Conservation (phyloP, 2,329 filamentous ascomycete species). For the Ophiocordyceps camponoti-floridani region DNA sequence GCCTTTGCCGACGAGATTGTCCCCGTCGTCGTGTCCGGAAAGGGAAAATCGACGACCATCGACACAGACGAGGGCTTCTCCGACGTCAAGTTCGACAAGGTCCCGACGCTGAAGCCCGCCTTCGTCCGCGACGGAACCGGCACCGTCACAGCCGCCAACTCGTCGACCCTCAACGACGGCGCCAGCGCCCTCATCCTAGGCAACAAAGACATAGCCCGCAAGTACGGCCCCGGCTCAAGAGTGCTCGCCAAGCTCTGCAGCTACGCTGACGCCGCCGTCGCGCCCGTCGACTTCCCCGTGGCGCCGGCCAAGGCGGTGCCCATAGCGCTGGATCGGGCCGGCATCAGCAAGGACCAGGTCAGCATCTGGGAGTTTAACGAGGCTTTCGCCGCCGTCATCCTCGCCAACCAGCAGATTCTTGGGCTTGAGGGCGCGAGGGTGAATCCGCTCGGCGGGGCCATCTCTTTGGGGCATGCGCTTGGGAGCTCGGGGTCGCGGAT, state of each 20-base stretch:
- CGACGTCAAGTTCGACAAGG: constrained; percentile 72
- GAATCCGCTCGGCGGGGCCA: constrained; percentile 79
- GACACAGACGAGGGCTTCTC: constrained; percentile 78
- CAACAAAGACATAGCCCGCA: constrained; percentile 60
- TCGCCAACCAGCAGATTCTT: constrained; percentile 85
- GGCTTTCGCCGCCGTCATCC: constrained; percentile 88
- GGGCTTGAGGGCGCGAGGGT: constrained; percentile 64
- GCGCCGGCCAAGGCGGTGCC: constrained; percentile 87
- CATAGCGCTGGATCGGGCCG: constrained; percentile 71
- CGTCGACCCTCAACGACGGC: constrained; percentile 87
- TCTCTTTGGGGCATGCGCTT: constrained; percentile 78
- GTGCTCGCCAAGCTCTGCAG: constrained; percentile 77
- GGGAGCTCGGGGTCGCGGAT: constrained; percentile 90
- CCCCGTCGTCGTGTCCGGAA: constrained; percentile 67
- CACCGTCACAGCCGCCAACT: constrained; percentile 87
- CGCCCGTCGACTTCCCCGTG: constrained; percentile 85
- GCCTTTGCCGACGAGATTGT: constrained; percentile 81
- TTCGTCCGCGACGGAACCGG: constrained; percentile 75
- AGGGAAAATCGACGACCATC: constrained; percentile 67
- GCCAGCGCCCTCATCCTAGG: constrained; percentile 77
- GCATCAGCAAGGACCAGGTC: constrained; percentile 81
- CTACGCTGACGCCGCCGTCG: constrained; percentile 77
- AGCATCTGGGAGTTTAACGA: constrained; percentile 98
- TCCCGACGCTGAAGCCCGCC: constrained; percentile 73
- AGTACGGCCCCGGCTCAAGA: constrained; percentile 61